Evolutionary conservation across 1,284 basidiomycete species (phyloP).

Genomic region (Phylloporus gajari): DNA sequence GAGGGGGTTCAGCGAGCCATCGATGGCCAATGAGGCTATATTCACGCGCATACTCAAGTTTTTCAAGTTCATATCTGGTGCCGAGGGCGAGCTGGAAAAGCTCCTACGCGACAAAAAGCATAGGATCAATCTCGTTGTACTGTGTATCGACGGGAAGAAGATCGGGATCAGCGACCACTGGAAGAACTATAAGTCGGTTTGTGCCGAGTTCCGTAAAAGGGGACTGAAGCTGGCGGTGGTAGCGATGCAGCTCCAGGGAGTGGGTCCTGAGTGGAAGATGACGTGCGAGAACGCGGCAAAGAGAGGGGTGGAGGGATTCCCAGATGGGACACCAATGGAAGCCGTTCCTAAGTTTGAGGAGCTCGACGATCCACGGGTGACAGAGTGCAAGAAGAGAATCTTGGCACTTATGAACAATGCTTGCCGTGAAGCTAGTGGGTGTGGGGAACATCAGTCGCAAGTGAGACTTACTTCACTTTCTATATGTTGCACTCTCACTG

Average conservation of each 20-base stretch:
- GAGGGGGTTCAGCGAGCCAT: slow-evolving; percentile 38
- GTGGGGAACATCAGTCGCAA: too few relatives aligned
- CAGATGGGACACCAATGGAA: slow-evolving; percentile 26
- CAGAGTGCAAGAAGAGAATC: slow-evolving; percentile 34
- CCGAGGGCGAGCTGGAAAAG: slow-evolving; percentile 31
- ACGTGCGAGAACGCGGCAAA: slow-evolving; percentile 23
- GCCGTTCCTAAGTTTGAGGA: slow-evolving; percentile 27
- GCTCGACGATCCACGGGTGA: slow-evolving; percentile 24
- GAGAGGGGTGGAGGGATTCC: slow-evolving; percentile 21
- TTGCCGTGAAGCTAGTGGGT: slow-evolving; percentile 1
- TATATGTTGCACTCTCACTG: slow-evolving; percentile 9
- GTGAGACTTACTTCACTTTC: slow-evolving; percentile 5
- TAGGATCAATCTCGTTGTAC: slow-evolving; percentile 29
- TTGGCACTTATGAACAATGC: slow-evolving; percentile 31
- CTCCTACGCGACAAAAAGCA: slow-evolving; percentile 26
- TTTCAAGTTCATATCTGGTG: slow-evolving; percentile 18
- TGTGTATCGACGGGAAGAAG: slow-evolving; percentile 36
- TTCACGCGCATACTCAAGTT: slow-evolving; percentile 15
- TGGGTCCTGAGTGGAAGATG: slow-evolving; percentile 30
- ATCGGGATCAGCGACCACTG: slow-evolving; percentile 25
- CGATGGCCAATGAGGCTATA: slow-evolving; percentile 8
- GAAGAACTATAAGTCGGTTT: slow-evolving; percentile 36
- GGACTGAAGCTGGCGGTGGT: slow-evolving; percentile 31
- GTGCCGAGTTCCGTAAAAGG: slow-evolving; percentile 25
- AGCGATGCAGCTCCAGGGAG: slow-evolving; percentile 46